Conservation (phyloP, 2,329 filamentous ascomycete genomes). For the Huntiella omanensis region DNA sequence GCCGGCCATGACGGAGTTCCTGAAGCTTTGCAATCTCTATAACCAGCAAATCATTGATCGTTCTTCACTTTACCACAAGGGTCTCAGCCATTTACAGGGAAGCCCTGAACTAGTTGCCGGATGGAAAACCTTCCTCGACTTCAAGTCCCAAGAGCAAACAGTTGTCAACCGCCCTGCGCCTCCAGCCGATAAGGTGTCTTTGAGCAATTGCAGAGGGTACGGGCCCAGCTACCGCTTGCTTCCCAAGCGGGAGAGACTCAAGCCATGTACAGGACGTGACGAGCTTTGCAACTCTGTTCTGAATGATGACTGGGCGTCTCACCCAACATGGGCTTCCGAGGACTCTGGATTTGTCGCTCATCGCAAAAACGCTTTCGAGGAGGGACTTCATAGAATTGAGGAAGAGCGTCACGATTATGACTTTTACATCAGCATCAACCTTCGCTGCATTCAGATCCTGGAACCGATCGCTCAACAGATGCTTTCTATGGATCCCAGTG, state of each 20-base stretch:
- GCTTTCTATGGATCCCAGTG: conserved; percentile 54
- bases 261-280: conserved; percentile 83
- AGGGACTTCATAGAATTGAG: conserved; percentile 86
- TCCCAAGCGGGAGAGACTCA: conserved; percentile 75
- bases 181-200: conserved; percentile 64
- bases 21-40: conserved; percentile 93
- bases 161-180: conserved; percentile 62
- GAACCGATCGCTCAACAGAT: conserved; percentile 89
- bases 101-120: conserved; percentile 77
- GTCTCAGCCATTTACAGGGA: conserved; percentile 66
- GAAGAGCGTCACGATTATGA: conserved; percentile 98
- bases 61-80: conserved; percentile 64
- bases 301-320: conserved; percentile 96
- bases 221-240: conserved; percentile 89
- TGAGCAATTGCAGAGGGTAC: conserved; percentile 89
- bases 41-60: conserved; percentile 83
- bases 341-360: conserved; percentile 96
- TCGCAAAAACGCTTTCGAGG: conserved; percentile 88
- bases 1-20: conserved; percentile 80
- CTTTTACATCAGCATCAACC: conserved; percentile 90
- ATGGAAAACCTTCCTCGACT: conserved; percentile 70
- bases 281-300: conserved; percentile 84
- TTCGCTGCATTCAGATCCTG: conserved; percentile 85
- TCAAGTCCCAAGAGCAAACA: conserved; percentile 56
- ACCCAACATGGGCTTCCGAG: conserved; percentile 96